Evolutionary conservation across 2,329 filamentous ascomycete genomes (phyloP).

Genomic region (Ophioceras dolichostomum): DNA sequence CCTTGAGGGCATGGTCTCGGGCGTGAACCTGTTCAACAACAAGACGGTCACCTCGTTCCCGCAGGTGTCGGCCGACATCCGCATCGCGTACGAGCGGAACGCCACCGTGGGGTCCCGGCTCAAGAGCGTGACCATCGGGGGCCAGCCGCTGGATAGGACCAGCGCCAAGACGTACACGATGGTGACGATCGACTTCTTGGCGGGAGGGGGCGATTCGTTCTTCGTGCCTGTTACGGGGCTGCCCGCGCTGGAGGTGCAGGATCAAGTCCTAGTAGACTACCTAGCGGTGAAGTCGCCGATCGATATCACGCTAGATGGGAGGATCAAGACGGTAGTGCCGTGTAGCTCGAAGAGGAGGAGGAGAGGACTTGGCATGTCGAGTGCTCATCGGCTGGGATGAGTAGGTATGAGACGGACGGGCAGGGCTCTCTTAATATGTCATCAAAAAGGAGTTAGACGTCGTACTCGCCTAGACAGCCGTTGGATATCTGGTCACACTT

Average conservation of each 20-base stretch:
- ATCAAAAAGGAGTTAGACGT: neutral
- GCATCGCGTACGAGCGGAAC: conserved; percentile 43
- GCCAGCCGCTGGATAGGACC: conserved; percentile 28
- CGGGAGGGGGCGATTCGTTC: conserved; percentile 50
- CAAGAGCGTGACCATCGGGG: conserved; percentile 37
- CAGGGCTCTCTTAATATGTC: too few relatives aligned
- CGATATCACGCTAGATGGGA: conserved; percentile 5
- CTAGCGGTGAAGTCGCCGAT: conserved; percentile 2
- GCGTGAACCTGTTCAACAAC: conserved; percentile 40
- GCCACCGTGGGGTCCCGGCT: conserved; percentile 36
- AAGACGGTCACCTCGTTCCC: conserved; percentile 43
- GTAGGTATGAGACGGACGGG: too few relatives aligned
- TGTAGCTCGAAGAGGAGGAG: neutral
- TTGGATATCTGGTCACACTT: too few relatives aligned
- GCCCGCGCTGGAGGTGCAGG: conserved; percentile 3
- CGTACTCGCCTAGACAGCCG: neutral
- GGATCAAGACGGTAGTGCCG: conserved; percentile 1
- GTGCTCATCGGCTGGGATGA: neutral
- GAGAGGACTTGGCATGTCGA: neutral
- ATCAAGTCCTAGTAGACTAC: conserved; percentile 4
- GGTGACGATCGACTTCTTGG: conserved; percentile 51
- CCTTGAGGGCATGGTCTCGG: conserved; percentile 45
- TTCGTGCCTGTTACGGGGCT: neutral
- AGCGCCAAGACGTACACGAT: conserved; percentile 34
- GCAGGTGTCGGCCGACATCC: conserved; percentile 45